These are phyloP conservation scores for Colletotrichum sojae DNA, from an alignment of 2,329 filamentous ascomycete species.

Conservation along the genomic window DNA sequence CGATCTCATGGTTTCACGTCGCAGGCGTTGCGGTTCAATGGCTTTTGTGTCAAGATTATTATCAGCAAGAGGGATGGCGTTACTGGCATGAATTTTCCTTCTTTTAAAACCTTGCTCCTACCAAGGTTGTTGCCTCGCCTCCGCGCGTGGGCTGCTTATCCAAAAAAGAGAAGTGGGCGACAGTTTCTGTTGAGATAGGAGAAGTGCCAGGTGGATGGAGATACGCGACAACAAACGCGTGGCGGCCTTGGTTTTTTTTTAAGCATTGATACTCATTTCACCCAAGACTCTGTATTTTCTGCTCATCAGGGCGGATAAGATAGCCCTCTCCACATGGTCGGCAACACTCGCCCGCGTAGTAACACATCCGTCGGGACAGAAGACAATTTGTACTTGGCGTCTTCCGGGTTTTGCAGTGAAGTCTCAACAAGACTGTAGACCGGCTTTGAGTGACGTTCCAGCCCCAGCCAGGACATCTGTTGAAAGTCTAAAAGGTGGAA, in stretches of 20 bases:
- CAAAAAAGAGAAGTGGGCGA: slow-evolving; percentile 19
- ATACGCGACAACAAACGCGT: slow-evolving; percentile 5
- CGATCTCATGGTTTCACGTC: slow-evolving; percentile 29
- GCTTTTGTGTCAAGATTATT: slow-evolving; percentile 38
- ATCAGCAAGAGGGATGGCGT: slow-evolving; percentile 35
- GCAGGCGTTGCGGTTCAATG: slow-evolving; percentile 38
- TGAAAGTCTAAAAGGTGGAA: no score
- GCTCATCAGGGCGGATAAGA: not conserved
- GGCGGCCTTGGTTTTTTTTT: slow-evolving; percentile 1
- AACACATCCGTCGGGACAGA: no score
- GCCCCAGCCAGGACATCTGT: no score
- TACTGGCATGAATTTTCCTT: slow-evolving; percentile 31
- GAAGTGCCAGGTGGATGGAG: not conserved
- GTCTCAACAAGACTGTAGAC: no score
- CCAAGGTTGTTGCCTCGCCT: slow-evolving; percentile 15
- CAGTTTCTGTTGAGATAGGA: slow-evolving; percentile 6
- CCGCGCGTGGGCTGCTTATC: slow-evolving; percentile 23
- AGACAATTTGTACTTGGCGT: no score
- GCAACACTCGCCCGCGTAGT: no score
- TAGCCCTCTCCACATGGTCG: not conserved
- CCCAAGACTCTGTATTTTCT: not conserved
- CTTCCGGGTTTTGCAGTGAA: no score
- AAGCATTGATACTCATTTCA: not conserved
- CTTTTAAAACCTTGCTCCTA: not conserved
- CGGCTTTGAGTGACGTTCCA: no score